Conservation (phyloP, 305 asterid genomes). For the Fraxinus ornus region DNA sequence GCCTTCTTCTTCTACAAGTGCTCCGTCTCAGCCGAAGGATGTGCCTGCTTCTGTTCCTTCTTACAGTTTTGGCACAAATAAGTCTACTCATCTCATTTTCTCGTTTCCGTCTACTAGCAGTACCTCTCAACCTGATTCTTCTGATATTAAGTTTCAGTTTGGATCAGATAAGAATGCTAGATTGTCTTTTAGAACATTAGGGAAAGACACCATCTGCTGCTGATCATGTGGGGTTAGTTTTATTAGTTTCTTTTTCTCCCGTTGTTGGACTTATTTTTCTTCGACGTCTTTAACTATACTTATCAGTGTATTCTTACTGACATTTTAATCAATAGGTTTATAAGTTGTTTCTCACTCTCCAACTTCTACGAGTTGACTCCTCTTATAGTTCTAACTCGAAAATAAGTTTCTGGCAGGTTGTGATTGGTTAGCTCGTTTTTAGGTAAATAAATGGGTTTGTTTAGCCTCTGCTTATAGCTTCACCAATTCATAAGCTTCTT, state of each 20-base stretch:
- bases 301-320: neutral
- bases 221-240: constrained; percentile 19
- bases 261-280: neutral
- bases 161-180: constrained; percentile 59
- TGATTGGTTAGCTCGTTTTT: no score
- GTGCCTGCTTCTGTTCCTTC: constrained; percentile 42
- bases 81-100: constrained; percentile 53
- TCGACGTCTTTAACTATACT: neutral
- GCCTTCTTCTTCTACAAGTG: constrained; percentile 41
- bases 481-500: no score
- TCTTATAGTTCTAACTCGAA: neutral
- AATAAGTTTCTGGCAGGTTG: neutral
- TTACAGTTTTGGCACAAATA: constrained; percentile 55
- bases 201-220: constrained; percentile 52
- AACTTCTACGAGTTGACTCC: neutral
- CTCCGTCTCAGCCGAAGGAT: constrained; percentile 37
- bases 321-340: neutral
- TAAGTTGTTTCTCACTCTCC: neutral
- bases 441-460: no score
- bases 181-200: constrained; percentile 60
- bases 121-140: constrained; percentile 37
- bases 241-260: neutral
- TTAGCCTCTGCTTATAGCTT: no score
- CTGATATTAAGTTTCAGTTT: constrained; percentile 64
- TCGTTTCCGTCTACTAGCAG: constrained; percentile 71